Evolutionary conservation across 805 yeast genomes (phyloP), one percentile per base, ranked within the genome.

Genomic region (Cyberlindnera euphorbiae): DNA sequence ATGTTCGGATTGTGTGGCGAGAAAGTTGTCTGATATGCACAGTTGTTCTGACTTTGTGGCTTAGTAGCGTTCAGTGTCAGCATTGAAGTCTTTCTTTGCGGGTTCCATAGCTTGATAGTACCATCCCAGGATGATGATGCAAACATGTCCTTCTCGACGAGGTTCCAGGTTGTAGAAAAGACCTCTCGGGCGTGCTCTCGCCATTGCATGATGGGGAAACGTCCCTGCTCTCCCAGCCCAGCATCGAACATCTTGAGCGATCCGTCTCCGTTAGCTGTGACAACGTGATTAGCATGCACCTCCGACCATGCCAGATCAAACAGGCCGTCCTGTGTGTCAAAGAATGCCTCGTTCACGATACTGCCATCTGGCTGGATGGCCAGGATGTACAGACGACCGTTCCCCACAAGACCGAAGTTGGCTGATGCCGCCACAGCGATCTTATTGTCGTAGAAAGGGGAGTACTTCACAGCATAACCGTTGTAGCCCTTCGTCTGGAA

Each of bases 41-140:
- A 86, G 41, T 75, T 71, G 26, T 69, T 57, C 21, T 48, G 53
- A 13, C 45, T 32, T 13, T 41, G 49, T 6, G 55, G 43, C 57
- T 65, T 35, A 46, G 45, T 40, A 2, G 67, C 60, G 17, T 63
- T 55, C 29, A 86, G 63, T 1, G 89, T 80, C 38, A 77, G 32
- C 37, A 85, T 43, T 17, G 87, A 75, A 14, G 67, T 62, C 19
- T 58, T 62, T 38, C 88, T 64, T 26, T 59, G 58, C 0, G 93
- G 88, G 0, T 79, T 59, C 95, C 95, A 85, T 4, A 86, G 53
- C 58, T 85, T 86, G 26, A 89, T 73, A 0, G 82, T 65, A 0
- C 97, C 96, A 58, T 90, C 97, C 97, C 97, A 90, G 8, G 95
- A 82, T 18, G 89, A 73, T 14, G 90, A 72, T 26, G 82, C 77